These are phyloP conservation scores for Trichoderma sp. DNA, from an alignment of 2,329 filamentous ascomycete genomes.

Conservation along the genomic window DNA sequence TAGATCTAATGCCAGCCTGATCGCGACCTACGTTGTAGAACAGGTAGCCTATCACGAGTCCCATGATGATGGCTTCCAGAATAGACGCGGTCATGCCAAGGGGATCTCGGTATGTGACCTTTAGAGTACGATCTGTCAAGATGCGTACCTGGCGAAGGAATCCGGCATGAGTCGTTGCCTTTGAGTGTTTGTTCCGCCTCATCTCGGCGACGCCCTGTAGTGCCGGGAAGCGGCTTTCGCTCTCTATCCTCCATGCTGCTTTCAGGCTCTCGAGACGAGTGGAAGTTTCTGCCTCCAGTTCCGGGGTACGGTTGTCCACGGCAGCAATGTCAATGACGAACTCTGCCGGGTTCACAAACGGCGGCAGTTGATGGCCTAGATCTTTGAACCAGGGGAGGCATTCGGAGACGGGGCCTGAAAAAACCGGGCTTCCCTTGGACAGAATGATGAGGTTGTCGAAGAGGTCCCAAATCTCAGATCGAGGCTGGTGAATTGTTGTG, in stretches of 20 bases:
- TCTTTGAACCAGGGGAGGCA: slow-evolving; percentile 65
- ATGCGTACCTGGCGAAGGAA: slow-evolving; percentile 65
- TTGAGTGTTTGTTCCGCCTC: slow-evolving; percentile 25
- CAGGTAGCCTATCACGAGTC: slow-evolving; percentile 70
- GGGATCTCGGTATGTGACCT: slow-evolving; percentile 73
- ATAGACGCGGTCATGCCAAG: slow-evolving; percentile 73
- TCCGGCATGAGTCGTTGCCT: slow-evolving; percentile 49
- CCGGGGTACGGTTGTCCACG: slow-evolving; percentile 68
- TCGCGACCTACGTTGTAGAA: slow-evolving; percentile 67
- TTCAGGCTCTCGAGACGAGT: slow-evolving; percentile 63
- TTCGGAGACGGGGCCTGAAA: slow-evolving; percentile 59
- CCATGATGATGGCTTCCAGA: slow-evolving; percentile 70
- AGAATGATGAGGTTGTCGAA: slow-evolving; percentile 73
- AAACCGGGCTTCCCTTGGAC: slow-evolving; percentile 67
- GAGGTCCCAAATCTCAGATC: slow-evolving; percentile 77
- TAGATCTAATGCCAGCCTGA: slow-evolving; percentile 70
- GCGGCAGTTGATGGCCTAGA: slow-evolving; percentile 62
- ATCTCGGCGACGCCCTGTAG: slow-evolving; percentile 22
- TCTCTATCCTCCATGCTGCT: slow-evolving; percentile 56
- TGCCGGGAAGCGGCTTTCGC: slow-evolving; percentile 30
- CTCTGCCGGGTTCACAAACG: slow-evolving; percentile 77
- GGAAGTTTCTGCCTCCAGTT: slow-evolving; percentile 62
- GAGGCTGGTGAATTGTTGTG: slow-evolving; percentile 74
- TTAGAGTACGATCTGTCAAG: slow-evolving; percentile 67
- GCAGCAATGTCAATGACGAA: slow-evolving; percentile 74